Conservation (phyloP, 2,329 filamentous ascomycete species). For the Eutypa lata region DNA sequence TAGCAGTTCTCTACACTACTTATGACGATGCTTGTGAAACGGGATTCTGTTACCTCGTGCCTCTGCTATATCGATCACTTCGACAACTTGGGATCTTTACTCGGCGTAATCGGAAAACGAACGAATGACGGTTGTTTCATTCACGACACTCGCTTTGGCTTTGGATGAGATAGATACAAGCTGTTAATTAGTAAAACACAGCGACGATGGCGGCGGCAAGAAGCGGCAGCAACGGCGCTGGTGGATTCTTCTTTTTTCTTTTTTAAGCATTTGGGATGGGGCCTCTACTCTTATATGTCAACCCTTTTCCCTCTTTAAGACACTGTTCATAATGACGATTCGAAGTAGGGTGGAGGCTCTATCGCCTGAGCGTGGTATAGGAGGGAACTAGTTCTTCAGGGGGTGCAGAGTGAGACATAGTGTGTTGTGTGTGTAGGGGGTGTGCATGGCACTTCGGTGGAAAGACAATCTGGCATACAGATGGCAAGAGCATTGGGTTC, state of each 20-base stretch:
- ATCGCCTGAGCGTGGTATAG: neutral
- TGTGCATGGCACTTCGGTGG: neutral
- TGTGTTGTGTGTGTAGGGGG: neutral
- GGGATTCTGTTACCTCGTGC: constrained; percentile 2
- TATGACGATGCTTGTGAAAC: constrained; percentile 7
- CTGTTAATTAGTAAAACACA: constrained; percentile 33
- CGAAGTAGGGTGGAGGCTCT: neutral
- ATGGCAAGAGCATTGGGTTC: neutral
- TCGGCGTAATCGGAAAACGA: constrained; percentile 24
- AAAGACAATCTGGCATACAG: neutral
- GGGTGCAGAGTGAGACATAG: neutral
- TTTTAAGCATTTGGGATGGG: constrained; percentile 28
- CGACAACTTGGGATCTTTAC: constrained; percentile 13
- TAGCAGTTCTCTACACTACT: neutral
- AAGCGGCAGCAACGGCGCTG: constrained; percentile 22
- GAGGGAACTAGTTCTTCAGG: neutral
- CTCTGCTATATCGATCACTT: constrained; percentile 10
- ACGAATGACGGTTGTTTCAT: constrained; percentile 21
- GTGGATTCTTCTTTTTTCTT: constrained; percentile 21
- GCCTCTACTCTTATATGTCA: constrained; percentile 21
- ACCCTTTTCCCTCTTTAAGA: constrained; percentile 21
- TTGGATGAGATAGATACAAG: constrained; percentile 30
- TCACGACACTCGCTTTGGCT: constrained; percentile 35
- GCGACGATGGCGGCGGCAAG: constrained; percentile 8
- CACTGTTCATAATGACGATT: constrained; percentile 1